These are phyloP conservation scores for Pestalotiopsis sp. DNA, from an alignment of 2,329 filamentous ascomycete genomes.

Conservation along the genomic window DNA sequence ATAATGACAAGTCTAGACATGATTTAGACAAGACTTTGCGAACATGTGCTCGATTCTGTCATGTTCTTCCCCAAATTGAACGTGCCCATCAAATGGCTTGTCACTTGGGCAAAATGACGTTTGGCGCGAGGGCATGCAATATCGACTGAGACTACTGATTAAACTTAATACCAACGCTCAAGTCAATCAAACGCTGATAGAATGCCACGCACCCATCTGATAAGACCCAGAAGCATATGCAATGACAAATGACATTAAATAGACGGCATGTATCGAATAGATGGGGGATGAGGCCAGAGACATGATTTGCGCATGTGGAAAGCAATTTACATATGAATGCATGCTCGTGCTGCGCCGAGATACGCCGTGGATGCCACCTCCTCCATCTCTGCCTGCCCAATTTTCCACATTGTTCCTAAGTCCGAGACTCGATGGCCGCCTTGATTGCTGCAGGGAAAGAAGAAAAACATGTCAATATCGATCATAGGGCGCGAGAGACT, in stretches of 20 bases:
- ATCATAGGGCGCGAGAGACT: not conserved
- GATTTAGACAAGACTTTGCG: not conserved
- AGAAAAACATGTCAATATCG: not conserved
- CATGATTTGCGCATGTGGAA: no score
- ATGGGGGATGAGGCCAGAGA: not conserved
- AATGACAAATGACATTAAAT: not conserved
- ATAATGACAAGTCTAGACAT: no score
- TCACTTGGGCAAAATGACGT: conserved; percentile 2
- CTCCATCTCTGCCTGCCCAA: not conserved
- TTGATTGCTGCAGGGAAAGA: conserved; percentile 39
- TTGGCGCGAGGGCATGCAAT: not conserved
- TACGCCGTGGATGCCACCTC: no score
- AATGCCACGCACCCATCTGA: not conserved
- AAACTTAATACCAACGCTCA: not conserved
- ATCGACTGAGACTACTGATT: not conserved
- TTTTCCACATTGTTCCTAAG: conserved; percentile 23
- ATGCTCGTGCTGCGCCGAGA: not conserved
- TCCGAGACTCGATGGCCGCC: conserved; percentile 36
- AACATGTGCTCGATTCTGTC: not conserved
- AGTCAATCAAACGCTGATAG: not conserved
- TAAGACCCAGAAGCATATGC: not conserved
- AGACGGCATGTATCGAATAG: not conserved
- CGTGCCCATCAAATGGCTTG: not conserved
- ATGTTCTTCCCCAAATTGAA: not conserved
- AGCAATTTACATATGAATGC: conserved; percentile 15